Percentiles rank a stretch among this genome's conserved stretches.
phyloP scores from a whole-genome alignment of 495 filamentous ascomycete species.

The Aspergillus homomorphus region DNA sequence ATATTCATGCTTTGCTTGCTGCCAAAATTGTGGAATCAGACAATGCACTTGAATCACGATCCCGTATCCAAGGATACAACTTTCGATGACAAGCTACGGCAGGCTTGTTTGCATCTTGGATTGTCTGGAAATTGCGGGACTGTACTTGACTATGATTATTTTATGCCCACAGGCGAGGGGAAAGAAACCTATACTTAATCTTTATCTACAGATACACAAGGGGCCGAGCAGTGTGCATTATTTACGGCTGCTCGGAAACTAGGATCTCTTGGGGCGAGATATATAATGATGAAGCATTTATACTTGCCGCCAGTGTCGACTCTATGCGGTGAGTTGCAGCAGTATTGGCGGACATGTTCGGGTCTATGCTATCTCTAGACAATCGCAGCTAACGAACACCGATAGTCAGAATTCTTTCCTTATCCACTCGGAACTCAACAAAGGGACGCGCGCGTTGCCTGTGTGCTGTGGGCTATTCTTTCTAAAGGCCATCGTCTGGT shows the following conservation, averaged over 20 bases:
- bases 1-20: constrained; percentile 13
- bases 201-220: too few species aligned
- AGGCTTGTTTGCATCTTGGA: constrained; percentile 1
- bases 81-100: constrained; percentile 7
- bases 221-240: too few species aligned
- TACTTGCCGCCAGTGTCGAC: not conserved
- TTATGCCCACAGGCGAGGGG: not conserved
- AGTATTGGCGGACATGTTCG: not conserved
- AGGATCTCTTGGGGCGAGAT: not conserved
- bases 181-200: too few species aligned
- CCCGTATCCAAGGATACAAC: not conserved
- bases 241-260: too few species aligned
- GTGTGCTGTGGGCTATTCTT: too few species aligned
- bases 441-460: too few species aligned
- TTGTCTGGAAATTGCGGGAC: not conserved
- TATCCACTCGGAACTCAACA: too few species aligned
- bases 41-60: not conserved
- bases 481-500: too few species aligned
- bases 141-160: not conserved
- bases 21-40: constrained; percentile 5
- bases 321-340: not conserved
- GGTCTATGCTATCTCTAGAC: not conserved
- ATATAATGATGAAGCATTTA: not conserved
- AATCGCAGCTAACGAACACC: too few species aligned
- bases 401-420: too few species aligned